Conservation (phyloP, 352 stramenopile genomes). For the Globisporangium nagaii region DNA sequence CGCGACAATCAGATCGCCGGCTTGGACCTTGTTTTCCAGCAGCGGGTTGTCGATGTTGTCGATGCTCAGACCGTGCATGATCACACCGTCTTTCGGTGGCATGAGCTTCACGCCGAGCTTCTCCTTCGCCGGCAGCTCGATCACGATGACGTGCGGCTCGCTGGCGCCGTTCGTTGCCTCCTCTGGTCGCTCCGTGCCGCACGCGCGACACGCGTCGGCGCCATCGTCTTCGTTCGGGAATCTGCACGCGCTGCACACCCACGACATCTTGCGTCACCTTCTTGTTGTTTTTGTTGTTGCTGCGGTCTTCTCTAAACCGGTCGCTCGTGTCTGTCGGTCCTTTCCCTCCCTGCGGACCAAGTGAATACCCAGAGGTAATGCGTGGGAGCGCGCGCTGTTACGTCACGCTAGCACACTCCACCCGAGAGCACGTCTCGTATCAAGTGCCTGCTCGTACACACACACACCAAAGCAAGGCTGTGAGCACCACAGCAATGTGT, state of each 20-base stretch:
- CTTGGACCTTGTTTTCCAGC: conserved; percentile 76
- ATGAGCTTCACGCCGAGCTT: conserved; percentile 85
- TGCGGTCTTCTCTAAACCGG: neutral
- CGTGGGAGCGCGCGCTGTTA: neutral
- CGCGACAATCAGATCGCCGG: conserved; percentile 78
- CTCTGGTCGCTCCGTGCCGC: conserved; percentile 41
- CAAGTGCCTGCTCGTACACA: conserved; percentile 1
- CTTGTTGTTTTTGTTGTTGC: neutral
- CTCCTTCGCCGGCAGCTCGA: conserved; percentile 78
- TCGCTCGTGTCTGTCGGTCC: neutral
- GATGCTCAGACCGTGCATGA: conserved; percentile 75
- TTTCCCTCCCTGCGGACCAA: neutral
- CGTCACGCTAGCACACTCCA: neutral
- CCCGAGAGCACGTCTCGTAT: neutral
- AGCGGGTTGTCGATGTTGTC: conserved; percentile 86
- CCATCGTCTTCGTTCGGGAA: conserved; percentile 59
- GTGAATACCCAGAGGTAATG: neutral
- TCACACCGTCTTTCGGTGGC: conserved; percentile 77
- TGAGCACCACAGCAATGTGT: too few relatives aligned
- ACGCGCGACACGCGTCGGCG: conserved; percentile 53
- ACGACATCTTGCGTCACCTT: conserved; percentile 33
- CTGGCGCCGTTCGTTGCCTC: conserved; percentile 8
- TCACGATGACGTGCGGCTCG: conserved; percentile 55
- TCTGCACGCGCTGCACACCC: conserved; percentile 55
- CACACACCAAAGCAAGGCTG: too few relatives aligned